These are phyloP conservation scores for Orbilia javanica DNA, from an alignment of 2,329 filamentous ascomycete genomes.

Conservation along the genomic window DNA sequence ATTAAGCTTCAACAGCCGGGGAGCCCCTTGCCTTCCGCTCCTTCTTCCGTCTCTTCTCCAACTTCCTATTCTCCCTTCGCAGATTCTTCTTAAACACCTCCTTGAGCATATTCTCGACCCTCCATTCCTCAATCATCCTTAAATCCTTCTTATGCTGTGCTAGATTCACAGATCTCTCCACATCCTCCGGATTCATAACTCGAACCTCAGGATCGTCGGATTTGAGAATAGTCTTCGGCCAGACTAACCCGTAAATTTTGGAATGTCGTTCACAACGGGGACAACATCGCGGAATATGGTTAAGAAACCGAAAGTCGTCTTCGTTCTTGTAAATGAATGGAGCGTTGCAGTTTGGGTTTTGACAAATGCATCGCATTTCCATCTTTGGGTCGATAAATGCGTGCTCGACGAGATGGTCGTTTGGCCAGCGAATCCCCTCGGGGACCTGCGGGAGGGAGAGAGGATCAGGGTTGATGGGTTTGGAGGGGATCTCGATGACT, in stretches of 20 bases:
- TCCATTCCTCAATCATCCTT: slow-evolving; percentile 46
- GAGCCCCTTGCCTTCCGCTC: slow-evolving; percentile 40
- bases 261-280: slow-evolving; percentile 94
- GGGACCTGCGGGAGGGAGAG: slow-evolving; percentile 49
- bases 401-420: slow-evolving; percentile 49
- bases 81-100: slow-evolving; percentile 54
- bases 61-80: slow-evolving; percentile 47
- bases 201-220: slow-evolving; percentile 74
- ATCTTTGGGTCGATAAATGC: slow-evolving; percentile 52
- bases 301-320: slow-evolving; percentile 52
- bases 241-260: slow-evolving; percentile 92
- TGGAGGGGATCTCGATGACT: slow-evolving; percentile 6
- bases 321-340: slow-evolving; percentile 58
- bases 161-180: slow-evolving; percentile 48
- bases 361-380: slow-evolving; percentile 53
- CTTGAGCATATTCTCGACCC: slow-evolving; percentile 52
- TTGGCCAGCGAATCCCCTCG: slow-evolving; percentile 42
- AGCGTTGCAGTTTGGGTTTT: slow-evolving; percentile 39
- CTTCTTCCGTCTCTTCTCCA: slow-evolving; percentile 45
- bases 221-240: slow-evolving; percentile 92
- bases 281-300: slow-evolving; percentile 81
- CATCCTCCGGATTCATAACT: slow-evolving; percentile 55
- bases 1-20: slow-evolving; percentile 30
- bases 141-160: slow-evolving; percentile 50
- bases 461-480: slow-evolving; percentile 52